Percentiles rank a stretch among this genome's conserved stretches.
Evolutionary conservation across 2,329 filamentous ascomycete species (phyloP).

Genomic region (Stylonectria norvegica): DNA sequence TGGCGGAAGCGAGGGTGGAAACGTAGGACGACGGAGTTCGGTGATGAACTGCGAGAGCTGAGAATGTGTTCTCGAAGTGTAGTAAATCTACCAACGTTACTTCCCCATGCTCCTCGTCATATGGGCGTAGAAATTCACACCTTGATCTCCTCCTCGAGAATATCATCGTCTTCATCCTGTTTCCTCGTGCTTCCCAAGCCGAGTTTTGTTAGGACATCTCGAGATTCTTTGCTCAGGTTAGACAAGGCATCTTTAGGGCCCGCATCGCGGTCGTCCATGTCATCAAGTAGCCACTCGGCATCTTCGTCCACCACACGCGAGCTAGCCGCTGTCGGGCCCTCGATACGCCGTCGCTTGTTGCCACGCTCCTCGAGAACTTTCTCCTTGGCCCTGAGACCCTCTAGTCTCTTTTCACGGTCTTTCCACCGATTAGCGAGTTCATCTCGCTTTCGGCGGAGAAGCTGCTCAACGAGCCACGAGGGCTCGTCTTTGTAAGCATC

Average conservation of each 20-base stretch:
- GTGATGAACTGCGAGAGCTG: conserved; percentile 85
- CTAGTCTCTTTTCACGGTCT: conserved; percentile 70
- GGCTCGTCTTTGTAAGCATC: conserved; percentile 63
- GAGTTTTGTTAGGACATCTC: conserved; percentile 67
- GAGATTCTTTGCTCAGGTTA: conserved; percentile 70
- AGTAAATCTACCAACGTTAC: conserved; percentile 64
- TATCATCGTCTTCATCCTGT: conserved; percentile 39
- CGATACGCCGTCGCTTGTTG: conserved; percentile 44
- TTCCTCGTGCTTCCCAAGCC: conserved; percentile 41
- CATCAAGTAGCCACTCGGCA: conserved; percentile 70
- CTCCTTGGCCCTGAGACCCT: conserved; percentile 61
- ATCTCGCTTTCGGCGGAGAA: conserved; percentile 63
- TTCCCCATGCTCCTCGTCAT: conserved; percentile 11
- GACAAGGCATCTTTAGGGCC: conserved; percentile 40
- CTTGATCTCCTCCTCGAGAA: conserved; percentile 65
- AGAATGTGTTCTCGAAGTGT: conserved; percentile 89
- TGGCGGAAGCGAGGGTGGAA: conserved; percentile 66
- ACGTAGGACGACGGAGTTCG: conserved; percentile 73
- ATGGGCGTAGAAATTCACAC: conserved; percentile 32
- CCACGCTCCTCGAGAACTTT: conserved; percentile 52
- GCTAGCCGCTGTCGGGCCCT: conserved; percentile 19
- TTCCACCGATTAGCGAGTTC: conserved; percentile 64
- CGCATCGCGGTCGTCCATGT: conserved; percentile 52
- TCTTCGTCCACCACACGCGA: conserved; percentile 50
- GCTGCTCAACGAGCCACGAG: conserved; percentile 79